phyloP scores from a whole-genome alignment of 768 basidiomycete species.

The Xerocomus potaroensis region DNA sequence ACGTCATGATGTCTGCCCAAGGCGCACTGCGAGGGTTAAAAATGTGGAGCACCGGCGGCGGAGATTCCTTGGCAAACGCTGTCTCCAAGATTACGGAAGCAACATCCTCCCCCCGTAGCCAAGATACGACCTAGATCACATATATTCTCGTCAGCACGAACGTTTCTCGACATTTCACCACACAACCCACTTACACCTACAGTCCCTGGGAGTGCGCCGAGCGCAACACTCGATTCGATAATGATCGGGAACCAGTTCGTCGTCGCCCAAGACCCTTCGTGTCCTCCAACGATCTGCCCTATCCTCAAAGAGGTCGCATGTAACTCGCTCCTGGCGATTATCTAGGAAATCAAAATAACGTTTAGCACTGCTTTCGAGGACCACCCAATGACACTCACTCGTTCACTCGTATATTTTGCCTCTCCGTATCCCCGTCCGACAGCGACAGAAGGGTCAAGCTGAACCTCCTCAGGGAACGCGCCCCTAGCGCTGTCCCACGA shows the following conservation, averaged over 20 bases:
- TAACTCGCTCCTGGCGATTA: slow-evolving; percentile 38
- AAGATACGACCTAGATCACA: slow-evolving; percentile 32
- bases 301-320: slow-evolving; percentile 37
- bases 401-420: slow-evolving; percentile 37
- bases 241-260: slow-evolving; percentile 33
- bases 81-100: slow-evolving; percentile 32
- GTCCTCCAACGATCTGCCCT: slow-evolving; percentile 44
- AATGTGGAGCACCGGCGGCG: slow-evolving; percentile 32
- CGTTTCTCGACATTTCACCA: too few relatives aligned
- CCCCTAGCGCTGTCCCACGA: slow-evolving; percentile 27
- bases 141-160: neutral
- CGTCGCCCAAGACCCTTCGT: slow-evolving; percentile 38
- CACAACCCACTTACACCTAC: slow-evolving; percentile 28
- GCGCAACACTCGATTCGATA: slow-evolving; percentile 31
- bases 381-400: slow-evolving; percentile 19
- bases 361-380: too few relatives aligned
- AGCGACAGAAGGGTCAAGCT: slow-evolving; percentile 31
- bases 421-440: slow-evolving; percentile 44
- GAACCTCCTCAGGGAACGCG: slow-evolving; percentile 34
- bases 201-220: slow-evolving; percentile 27
- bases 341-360: slow-evolving; percentile 11
- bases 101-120: slow-evolving; percentile 41
- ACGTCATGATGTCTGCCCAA: slow-evolving; percentile 11
- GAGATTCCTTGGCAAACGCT: slow-evolving; percentile 14
- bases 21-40: slow-evolving; percentile 34